These are phyloP conservation scores for Psilocybe tampanensis DNA, from an alignment of 768 basidiomycete genomes.

Conservation along the genomic window DNA sequence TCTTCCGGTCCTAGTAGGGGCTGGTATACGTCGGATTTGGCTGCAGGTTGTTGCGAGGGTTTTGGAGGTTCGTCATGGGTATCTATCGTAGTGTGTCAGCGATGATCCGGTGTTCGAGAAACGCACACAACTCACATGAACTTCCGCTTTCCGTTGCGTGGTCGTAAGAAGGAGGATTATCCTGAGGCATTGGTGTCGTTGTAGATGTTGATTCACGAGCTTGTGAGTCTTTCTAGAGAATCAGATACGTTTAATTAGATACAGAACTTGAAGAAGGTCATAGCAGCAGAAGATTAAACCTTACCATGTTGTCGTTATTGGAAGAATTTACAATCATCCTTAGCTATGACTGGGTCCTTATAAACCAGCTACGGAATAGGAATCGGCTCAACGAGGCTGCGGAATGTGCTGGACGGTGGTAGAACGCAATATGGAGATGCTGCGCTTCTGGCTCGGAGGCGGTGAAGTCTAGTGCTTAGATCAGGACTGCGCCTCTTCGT, in stretches of 20 bases:
- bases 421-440: neutral
- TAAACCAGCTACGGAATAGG: neutral
- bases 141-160: constrained; percentile 29
- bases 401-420: neutral
- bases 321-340: constrained; percentile 27
- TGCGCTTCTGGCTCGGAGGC: constrained; percentile 8
- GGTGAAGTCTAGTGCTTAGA: constrained; percentile 3
- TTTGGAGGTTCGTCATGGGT: constrained; percentile 5
- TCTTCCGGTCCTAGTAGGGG: constrained; percentile 4
- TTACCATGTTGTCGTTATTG: constrained; percentile 26
- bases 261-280: neutral
- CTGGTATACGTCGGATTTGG: constrained; percentile 1
- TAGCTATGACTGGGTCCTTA: constrained; percentile 2
- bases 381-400: constrained; percentile 6
- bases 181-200: constrained; percentile 16
- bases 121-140: constrained; percentile 25
- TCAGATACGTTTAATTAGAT: neutral
- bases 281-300: neutral
- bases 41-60: neutral
- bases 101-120: neutral
- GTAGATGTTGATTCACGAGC: constrained; percentile 4
- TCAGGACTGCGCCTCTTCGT: neutral
- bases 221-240: constrained; percentile 12
- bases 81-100: neutral
- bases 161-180: constrained; percentile 57